These are phyloP conservation scores for Leishmania guyanensis DNA, from an alignment of 208 protist species.

Conservation along the genomic window DNA sequence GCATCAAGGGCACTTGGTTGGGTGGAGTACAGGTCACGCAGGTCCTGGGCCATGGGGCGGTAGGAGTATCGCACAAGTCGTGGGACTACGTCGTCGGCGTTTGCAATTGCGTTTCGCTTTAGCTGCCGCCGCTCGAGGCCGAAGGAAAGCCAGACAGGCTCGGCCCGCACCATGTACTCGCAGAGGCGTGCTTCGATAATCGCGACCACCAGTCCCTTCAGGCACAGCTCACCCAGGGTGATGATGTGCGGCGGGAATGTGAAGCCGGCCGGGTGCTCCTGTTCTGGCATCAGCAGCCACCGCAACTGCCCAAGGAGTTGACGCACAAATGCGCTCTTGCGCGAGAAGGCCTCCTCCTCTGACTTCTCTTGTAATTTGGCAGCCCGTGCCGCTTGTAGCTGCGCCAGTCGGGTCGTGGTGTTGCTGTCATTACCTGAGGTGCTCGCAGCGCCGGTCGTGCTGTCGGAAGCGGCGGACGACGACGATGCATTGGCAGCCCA, in stretches of 20 bases:
- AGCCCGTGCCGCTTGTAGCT: slow-evolving; percentile 23
- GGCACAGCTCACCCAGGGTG: slow-evolving; percentile 74
- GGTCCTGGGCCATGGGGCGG: slow-evolving; percentile 56
- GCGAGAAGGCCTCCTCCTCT: slow-evolving; percentile 87
- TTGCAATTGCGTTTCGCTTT: slow-evolving; percentile 40
- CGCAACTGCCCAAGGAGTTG: slow-evolving; percentile 88
- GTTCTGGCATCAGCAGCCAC: slow-evolving; percentile 75
- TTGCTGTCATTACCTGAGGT: slow-evolving; percentile 6
- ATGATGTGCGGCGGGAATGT: slow-evolving; percentile 82
- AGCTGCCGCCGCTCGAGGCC: slow-evolving; percentile 79
- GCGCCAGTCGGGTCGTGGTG: slow-evolving; percentile 1
- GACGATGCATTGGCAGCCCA: slow-evolving; percentile 6
- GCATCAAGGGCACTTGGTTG: slow-evolving; percentile 28
- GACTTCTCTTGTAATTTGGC: slow-evolving; percentile 57
- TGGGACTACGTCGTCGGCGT: slow-evolving; percentile 56
- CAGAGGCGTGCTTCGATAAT: slow-evolving; percentile 78
- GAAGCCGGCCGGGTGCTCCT: slow-evolving; percentile 79
- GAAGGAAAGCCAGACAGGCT: slow-evolving; percentile 85
- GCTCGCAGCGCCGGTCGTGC: slow-evolving; percentile 17
- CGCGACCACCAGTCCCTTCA: slow-evolving; percentile 83
- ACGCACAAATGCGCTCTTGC: slow-evolving; percentile 87
- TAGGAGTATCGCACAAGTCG: slow-evolving; percentile 64
- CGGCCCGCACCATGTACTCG: slow-evolving; percentile 91
- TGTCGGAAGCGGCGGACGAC: neutral
- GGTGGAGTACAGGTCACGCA: slow-evolving; percentile 68